phyloP scores from a whole-genome alignment of 2,329 filamentous ascomycete species.

The Huntiella omanensis region DNA sequence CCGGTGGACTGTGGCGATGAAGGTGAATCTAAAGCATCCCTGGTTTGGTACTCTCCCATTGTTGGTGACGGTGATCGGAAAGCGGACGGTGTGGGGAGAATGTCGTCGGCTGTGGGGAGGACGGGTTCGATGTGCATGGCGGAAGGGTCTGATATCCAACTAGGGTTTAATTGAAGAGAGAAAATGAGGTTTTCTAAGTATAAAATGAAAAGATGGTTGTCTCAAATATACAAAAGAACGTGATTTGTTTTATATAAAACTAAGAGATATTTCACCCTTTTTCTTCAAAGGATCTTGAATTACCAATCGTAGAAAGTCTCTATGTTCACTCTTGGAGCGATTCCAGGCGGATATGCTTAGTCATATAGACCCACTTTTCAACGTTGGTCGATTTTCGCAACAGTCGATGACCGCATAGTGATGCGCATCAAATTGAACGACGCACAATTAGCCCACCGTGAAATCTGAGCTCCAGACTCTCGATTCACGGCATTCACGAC shows the following conservation, averaged over 20 bases:
- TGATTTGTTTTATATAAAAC: background rate
- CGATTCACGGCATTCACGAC: too few species aligned
- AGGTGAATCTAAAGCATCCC: background rate
- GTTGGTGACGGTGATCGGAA: background rate
- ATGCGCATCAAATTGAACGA: too few species aligned
- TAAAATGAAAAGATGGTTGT: background rate
- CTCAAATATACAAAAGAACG: background rate
- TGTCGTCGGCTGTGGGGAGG: conserved; percentile 2
- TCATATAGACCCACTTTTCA: too few species aligned
- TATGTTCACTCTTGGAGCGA: too few species aligned
- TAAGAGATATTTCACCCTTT: background rate
- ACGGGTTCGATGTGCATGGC: conserved; percentile 9
- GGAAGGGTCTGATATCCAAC: background rate
- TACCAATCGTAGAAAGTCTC: too few species aligned
- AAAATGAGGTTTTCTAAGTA: too few species aligned
- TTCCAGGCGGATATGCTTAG: too few species aligned
- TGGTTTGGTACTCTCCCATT: background rate
- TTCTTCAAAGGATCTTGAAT: too few species aligned
- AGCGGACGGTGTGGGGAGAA: background rate
- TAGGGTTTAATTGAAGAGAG: background rate
- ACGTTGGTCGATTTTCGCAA: too few species aligned
- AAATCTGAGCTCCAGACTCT: too few species aligned
- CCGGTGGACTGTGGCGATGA: background rate
- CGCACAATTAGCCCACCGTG: too few species aligned
- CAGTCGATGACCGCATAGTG: too few species aligned